Evolutionary conservation across 2,329 filamentous ascomycete genomes (phyloP).

Genomic region (Aureobasidium lini): DNA sequence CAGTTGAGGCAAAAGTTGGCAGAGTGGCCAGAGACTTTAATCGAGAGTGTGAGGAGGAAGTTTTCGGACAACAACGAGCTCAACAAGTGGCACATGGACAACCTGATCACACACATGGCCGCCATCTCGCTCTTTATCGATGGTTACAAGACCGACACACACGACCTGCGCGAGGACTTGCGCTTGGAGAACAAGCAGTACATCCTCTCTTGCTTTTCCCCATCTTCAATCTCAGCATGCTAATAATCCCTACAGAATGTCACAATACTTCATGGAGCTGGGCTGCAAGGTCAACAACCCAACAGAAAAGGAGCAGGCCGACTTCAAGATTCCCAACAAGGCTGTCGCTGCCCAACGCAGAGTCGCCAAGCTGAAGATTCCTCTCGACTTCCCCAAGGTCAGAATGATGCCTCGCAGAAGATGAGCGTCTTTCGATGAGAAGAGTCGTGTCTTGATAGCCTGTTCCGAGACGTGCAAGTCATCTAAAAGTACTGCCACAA

Average conservation of each 20-base stretch:
- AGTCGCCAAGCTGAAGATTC: conserved; percentile 66
- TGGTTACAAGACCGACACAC: conserved; percentile 64
- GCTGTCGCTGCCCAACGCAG: conserved; percentile 52
- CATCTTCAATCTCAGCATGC: not conserved
- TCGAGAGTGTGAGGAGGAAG: conserved; percentile 60
- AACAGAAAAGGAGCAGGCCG: conserved; percentile 41
- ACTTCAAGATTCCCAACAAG: conserved; percentile 51
- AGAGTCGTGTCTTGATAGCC: not conserved
- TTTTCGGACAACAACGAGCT: conserved; percentile 60
- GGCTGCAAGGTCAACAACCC: conserved; percentile 54
- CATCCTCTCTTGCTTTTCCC: conserved; percentile 9
- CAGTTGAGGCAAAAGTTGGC: conserved; percentile 52
- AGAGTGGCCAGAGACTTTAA: conserved; percentile 51
- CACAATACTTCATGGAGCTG: conserved; percentile 67
- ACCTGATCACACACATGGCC: conserved; percentile 66
- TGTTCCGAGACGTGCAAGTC: not conserved
- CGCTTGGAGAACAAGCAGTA: conserved; percentile 61
- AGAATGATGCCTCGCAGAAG: conserved; percentile 30
- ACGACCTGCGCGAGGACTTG: conserved; percentile 63
- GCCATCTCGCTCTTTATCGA: conserved; percentile 65
- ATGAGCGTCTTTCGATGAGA: not conserved
- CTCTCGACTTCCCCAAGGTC: conserved; percentile 72
- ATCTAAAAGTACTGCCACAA: not conserved
- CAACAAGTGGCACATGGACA: conserved; percentile 63
- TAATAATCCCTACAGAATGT: conserved; percentile 36